These are phyloP conservation scores for Ligustrum vulgare DNA, from an alignment of 257 asterid genomes.

Conservation along the genomic window DNA sequence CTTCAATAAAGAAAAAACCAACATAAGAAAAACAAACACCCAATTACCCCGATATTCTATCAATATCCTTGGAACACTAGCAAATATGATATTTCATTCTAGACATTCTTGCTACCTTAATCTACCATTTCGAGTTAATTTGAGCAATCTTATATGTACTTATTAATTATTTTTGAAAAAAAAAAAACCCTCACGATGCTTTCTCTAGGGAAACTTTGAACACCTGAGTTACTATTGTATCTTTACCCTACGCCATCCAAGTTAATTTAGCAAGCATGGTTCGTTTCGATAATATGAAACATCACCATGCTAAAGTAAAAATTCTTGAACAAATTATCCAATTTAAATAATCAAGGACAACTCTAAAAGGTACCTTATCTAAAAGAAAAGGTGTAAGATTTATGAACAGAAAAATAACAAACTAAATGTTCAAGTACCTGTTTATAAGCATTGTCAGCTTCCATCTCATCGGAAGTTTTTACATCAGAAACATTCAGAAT, in stretches of 20 bases:
- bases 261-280: not conserved
- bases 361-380: not conserved
- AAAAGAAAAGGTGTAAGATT: not conserved
- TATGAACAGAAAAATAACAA: not conserved
- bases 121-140: not conserved
- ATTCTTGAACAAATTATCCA: not conserved
- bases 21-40: not conserved
- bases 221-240: not conserved
- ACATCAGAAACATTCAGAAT: constrained; percentile 23
- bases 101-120: not conserved
- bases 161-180: too few relatives aligned
- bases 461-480: constrained; percentile 20
- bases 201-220: not conserved
- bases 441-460: constrained; percentile 19
- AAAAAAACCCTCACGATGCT: not conserved
- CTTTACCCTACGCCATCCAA: not conserved
- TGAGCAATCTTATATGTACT: not conserved
- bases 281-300: not conserved
- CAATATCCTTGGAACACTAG: not conserved
- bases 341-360: not conserved
- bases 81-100: not conserved
- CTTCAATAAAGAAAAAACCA: not conserved
- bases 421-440: constrained; percentile 32
- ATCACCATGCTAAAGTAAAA: not conserved
- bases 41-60: not conserved